These are phyloP conservation scores for Castanea crenata DNA, from an alignment of 306 rosid genomes.

Conservation along the genomic window DNA sequence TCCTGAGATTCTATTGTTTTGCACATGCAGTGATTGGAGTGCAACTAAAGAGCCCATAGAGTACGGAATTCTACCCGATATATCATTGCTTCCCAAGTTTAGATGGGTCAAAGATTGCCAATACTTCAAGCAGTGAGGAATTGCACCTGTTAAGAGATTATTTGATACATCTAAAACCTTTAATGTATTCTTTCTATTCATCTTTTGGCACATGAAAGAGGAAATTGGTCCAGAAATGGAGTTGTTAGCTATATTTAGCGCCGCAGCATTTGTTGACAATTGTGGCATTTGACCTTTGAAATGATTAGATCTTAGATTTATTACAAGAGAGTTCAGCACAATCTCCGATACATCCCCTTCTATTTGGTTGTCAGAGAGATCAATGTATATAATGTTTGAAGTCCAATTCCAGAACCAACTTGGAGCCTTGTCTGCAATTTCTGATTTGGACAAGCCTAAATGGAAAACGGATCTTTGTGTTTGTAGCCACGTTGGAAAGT, in stretches of 20 bases:
- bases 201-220: slow-evolving; percentile 17
- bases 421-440: slow-evolving; percentile 28
- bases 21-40: too few relatives aligned
- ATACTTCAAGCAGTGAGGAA: too few relatives aligned
- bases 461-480: background rate
- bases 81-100: too few relatives aligned
- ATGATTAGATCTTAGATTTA: slow-evolving; percentile 23
- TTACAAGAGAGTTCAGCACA: background rate
- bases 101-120: too few relatives aligned
- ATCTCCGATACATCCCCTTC: slow-evolving; percentile 23
- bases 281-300: slow-evolving; percentile 26
- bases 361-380: slow-evolving; percentile 30
- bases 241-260: slow-evolving; percentile 25
- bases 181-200: background rate
- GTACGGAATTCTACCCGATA: too few relatives aligned
- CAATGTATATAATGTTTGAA: too few relatives aligned
- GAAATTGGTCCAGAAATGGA: slow-evolving; percentile 23
- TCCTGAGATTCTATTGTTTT: too few relatives aligned
- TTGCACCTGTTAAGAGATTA: too few relatives aligned
- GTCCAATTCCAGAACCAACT: slow-evolving; percentile 33
- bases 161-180: too few relatives aligned
- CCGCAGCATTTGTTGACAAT: slow-evolving; percentile 22
- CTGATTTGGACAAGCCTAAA: slow-evolving; percentile 24
- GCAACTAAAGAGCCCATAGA: too few relatives aligned
- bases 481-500: slow-evolving; percentile 41